These are phyloP conservation scores for Hyaloraphidium curvatum DNA, from an alignment of 192 early-diverging fungal species.

Conservation along the genomic window DNA sequence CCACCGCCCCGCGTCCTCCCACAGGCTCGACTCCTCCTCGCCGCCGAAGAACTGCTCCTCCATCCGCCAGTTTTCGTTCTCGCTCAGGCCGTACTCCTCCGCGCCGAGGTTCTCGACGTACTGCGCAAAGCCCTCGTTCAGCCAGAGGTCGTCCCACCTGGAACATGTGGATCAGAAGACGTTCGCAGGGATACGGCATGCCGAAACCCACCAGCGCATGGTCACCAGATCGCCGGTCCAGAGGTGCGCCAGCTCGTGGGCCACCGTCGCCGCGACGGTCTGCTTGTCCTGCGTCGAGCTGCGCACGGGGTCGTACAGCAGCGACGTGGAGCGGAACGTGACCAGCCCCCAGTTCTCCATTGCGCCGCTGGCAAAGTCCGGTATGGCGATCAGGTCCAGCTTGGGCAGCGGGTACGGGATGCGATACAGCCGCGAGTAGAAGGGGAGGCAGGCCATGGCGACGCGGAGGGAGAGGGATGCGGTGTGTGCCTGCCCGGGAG, in stretches of 20 bases:
- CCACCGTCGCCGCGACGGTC: conserved; percentile 67
- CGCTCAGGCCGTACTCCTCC: conserved; percentile 25
- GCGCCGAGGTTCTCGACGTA: conserved; percentile 79
- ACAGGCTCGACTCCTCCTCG: conserved; percentile 55
- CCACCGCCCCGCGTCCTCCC: conserved; percentile 59
- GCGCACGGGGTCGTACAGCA: conserved; percentile 63
- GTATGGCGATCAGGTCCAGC: conserved; percentile 73
- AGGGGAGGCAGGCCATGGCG: conserved; percentile 56
- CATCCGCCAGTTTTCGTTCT: conserved; percentile 41
- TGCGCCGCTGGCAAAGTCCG: conserved; percentile 63
- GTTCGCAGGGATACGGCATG: neutral
- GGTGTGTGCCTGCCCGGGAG: too few relatives aligned
- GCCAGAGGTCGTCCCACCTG: conserved; percentile 62
- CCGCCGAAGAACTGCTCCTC: conserved; percentile 71
- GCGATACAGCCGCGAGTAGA: conserved; percentile 66
- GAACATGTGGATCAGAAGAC: neutral
- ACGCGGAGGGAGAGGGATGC: conserved; percentile 70
- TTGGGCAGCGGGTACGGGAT: conserved; percentile 72
- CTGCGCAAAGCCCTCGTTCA: conserved; percentile 96
- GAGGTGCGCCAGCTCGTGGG: conserved; percentile 73
- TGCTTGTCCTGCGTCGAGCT: conserved; percentile 62
- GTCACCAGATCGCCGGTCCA: conserved; percentile 85
- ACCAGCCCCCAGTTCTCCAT: conserved; percentile 99
- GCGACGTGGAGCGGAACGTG: conserved; percentile 65
- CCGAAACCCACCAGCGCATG: conserved; percentile 77